Evolutionary conservation across 768 basidiomycete species (phyloP).

Genomic region (Suillus subalutaceus): DNA sequence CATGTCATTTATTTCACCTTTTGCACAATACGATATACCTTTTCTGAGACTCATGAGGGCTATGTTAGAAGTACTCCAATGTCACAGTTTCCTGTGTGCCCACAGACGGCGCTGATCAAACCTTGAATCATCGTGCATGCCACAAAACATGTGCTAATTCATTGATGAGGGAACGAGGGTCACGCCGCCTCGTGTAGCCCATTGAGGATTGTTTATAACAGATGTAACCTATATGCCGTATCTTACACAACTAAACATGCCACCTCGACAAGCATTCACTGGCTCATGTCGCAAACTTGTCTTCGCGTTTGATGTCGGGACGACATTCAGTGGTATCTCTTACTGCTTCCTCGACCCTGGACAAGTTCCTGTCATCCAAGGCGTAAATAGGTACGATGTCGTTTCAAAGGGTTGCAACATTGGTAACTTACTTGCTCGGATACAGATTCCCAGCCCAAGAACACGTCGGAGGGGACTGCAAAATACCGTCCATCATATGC

Average conservation of each 20-base stretch:
- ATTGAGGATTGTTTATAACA: slow-evolving; percentile 2
- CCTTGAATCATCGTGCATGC: not conserved
- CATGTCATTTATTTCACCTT: slow-evolving; percentile 3
- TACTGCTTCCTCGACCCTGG: slow-evolving; percentile 40
- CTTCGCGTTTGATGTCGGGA: slow-evolving; percentile 56
- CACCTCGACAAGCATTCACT: slow-evolving; percentile 38
- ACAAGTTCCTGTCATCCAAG: slow-evolving; percentile 25
- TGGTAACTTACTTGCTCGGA: slow-evolving; percentile 13
- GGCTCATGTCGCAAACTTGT: slow-evolving; percentile 47
- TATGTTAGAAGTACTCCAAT: not conserved
- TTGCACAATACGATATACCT: not conserved
- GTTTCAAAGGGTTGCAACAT: not conserved
- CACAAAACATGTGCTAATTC: slow-evolving; percentile 3
- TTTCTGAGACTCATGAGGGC: not conserved
- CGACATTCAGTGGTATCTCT: slow-evolving; percentile 52
- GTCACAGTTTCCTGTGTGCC: slow-evolving; percentile 3
- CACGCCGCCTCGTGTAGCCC: slow-evolving; percentile 3
- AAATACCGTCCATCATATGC: slow-evolving; percentile 52
- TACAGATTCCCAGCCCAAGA: slow-evolving; percentile 51
- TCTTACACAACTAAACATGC: slow-evolving; percentile 21
- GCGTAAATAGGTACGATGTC: slow-evolving; percentile 27
- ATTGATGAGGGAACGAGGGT: slow-evolving; percentile 2
- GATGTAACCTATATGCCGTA: not conserved
- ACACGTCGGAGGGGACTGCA: slow-evolving; percentile 48
- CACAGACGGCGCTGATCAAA: not conserved